Conservation (phyloP, 73 alveolate genomes). For the Paramecium biaurelia region DNA sequence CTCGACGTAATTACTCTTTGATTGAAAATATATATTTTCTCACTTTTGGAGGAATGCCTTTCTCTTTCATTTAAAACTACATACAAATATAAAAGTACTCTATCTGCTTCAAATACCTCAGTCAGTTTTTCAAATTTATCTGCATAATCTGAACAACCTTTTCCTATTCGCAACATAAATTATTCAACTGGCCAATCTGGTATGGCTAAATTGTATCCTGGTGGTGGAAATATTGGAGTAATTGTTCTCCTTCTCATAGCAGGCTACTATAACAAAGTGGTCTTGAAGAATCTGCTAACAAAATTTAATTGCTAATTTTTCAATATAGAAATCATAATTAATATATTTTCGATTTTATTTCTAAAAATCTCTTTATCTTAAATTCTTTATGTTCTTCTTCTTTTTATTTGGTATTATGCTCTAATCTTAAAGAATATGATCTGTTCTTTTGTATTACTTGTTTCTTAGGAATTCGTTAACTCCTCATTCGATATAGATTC, state of each 20-base stretch:
- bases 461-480: neutral
- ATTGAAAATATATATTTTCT: slow-evolving; percentile 70
- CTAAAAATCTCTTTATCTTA: slow-evolving; percentile 2
- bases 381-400: neutral
- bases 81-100: neutral
- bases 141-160: slow-evolving; percentile 78
- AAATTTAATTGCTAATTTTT: slow-evolving; percentile 17
- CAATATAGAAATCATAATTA: slow-evolving; percentile 22
- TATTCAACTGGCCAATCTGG: slow-evolving; percentile 74
- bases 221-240: slow-evolving; percentile 76
- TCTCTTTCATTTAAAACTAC: slow-evolving; percentile 68
- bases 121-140: slow-evolving; percentile 76
- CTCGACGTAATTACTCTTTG: slow-evolving; percentile 75
- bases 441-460: neutral
- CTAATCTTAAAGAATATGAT: neutral
- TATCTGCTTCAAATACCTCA: slow-evolving; percentile 67
- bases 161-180: slow-evolving; percentile 72
- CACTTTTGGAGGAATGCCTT: slow-evolving; percentile 70
- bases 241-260: slow-evolving; percentile 63
- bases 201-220: slow-evolving; percentile 63
- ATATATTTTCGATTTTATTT: neutral
- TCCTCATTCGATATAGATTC: neutral
- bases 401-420: neutral
- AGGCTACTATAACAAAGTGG: slow-evolving; percentile 46
- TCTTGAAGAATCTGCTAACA: slow-evolving; percentile 7